Evolutionary conservation across 148 eudicot genomes (phyloP).

Genomic region (Suaeda aralocaspica): DNA sequence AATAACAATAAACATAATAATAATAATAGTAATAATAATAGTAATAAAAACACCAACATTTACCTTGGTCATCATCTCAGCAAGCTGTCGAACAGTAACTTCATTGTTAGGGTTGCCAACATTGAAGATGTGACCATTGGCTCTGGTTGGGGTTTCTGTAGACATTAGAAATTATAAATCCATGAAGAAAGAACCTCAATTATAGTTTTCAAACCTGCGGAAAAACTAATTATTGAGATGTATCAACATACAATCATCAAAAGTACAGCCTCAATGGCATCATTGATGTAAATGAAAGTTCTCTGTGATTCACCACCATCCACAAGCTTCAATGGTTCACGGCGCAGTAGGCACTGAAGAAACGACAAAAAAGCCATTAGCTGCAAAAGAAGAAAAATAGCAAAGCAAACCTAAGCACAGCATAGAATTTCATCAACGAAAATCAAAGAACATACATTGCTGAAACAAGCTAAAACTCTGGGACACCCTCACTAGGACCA

Average conservation of each 20-base stretch:
- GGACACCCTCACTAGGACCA: constrained; percentile 99
- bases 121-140: constrained; percentile 94
- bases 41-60: background rate
- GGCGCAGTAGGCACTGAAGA: constrained; percentile 78
- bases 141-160: constrained; percentile 91
- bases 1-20: too few relatives aligned
- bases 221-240: too few relatives aligned
- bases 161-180: background rate
- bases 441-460: constrained; percentile 60
- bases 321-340: constrained; percentile 93
- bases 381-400: background rate
- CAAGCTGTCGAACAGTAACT: constrained; percentile 97
- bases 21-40: too few relatives aligned
- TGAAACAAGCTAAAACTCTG: constrained; percentile 98
- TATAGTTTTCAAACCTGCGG: background rate
- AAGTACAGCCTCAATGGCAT: constrained; percentile 94
- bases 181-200: background rate
- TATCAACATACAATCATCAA: constrained; percentile 80
- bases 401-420: background rate
- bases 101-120: constrained; percentile 98
- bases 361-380: background rate
- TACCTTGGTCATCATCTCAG: constrained; percentile 99
- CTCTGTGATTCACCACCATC: constrained; percentile 98
- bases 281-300: constrained; percentile 88
- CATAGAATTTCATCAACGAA: background rate